These are phyloP conservation scores for Paradendryphiella salina DNA, from an alignment of 2,329 filamentous ascomycete genomes.

Conservation along the genomic window DNA sequence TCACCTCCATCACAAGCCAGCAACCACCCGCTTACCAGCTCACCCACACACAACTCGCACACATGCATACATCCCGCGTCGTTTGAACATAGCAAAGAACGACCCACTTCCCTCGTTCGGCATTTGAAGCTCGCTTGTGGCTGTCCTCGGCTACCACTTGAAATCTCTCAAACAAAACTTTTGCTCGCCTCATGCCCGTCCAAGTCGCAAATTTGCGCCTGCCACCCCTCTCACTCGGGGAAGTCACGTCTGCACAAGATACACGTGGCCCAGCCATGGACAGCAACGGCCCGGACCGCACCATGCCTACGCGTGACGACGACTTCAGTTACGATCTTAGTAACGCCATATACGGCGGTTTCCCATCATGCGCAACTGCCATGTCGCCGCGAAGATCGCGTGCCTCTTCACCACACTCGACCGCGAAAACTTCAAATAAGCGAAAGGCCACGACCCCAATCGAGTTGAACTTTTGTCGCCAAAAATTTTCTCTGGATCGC, in stretches of 20 bases:
- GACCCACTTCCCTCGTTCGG: conserved; percentile 23
- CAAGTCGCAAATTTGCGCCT: not conserved
- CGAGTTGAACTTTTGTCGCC: not conserved
- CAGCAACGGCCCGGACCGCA: conserved; percentile 10
- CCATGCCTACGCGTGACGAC: conserved; percentile 25
- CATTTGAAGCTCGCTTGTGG: conserved; percentile 23
- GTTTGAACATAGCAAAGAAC: conserved; percentile 3
- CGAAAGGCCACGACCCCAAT: conserved; percentile 7
- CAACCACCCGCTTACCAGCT: conserved; percentile 34
- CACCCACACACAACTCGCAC: not conserved
- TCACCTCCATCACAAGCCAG: conserved; percentile 27
- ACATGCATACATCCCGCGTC: conserved; percentile 5
- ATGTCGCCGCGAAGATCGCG: conserved; percentile 14
- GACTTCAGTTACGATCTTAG: conserved; percentile 19
- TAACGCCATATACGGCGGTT: conserved; percentile 21
- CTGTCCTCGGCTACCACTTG: conserved; percentile 9
- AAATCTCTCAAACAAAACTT: conserved; percentile 8
- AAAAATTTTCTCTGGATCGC: conserved; percentile 10
- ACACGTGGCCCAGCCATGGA: conserved; percentile 13
- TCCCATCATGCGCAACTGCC: conserved; percentile 24
- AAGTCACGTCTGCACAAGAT: not conserved
- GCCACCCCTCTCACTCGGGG: not conserved
- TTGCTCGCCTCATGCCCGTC: not conserved
- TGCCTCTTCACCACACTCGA: conserved; percentile 10
- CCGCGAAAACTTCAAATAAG: conserved; percentile 14